Evolutionary conservation across 345 rosid species (phyloP).

Genomic region (Euphorbia lathyris): DNA sequence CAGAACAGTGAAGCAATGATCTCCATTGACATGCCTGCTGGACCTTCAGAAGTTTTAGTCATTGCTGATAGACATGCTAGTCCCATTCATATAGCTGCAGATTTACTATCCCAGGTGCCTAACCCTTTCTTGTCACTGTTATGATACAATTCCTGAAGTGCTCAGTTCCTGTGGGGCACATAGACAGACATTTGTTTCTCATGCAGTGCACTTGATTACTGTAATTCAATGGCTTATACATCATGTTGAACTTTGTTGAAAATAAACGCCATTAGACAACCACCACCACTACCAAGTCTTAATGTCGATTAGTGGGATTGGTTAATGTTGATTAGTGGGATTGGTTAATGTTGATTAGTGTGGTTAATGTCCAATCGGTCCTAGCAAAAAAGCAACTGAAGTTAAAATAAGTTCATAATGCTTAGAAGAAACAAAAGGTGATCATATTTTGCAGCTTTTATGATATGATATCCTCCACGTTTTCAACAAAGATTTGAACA

Average conservation of each 20-base stretch:
- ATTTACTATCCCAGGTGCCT: slow-evolving; percentile 86
- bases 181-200: neutral
- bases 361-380: no score
- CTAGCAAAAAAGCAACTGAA: neutral
- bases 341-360: no score
- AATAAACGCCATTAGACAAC: neutral
- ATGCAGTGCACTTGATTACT: neutral
- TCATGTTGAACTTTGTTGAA: neutral
- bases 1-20: slow-evolving; percentile 99
- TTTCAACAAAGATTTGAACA: neutral
- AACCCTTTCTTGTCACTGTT: neutral
- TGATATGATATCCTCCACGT: neutral
- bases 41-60: slow-evolving; percentile 94
- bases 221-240: neutral
- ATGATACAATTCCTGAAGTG: neutral
- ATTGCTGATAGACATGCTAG: slow-evolving; percentile 79
- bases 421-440: neutral
- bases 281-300: no score
- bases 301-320: no score
- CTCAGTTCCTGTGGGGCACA: neutral
- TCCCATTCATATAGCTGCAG: slow-evolving; percentile 90
- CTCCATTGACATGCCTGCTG: slow-evolving; percentile 99
- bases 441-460: neutral
- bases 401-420: neutral
- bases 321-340: no score